Conservation (phyloP, 1,284 basidiomycete genomes). For the Jaminaea rosea region DNA sequence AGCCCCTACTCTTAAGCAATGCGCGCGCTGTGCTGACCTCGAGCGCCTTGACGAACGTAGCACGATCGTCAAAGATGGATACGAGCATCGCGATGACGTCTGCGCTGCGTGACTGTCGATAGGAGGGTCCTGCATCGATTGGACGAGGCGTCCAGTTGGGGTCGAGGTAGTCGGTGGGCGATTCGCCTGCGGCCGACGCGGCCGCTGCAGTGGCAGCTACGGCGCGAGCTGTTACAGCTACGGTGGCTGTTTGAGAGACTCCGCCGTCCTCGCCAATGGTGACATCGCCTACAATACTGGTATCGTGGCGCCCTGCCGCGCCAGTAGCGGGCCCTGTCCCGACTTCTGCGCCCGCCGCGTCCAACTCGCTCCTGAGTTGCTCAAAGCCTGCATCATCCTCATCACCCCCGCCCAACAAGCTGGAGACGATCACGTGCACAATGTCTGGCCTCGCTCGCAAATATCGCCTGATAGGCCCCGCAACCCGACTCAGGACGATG, state of each 20-base stretch:
- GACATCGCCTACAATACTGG: too few relatives aligned
- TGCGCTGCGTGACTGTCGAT: slow-evolving; percentile 29
- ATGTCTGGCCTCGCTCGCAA: slow-evolving; percentile 38
- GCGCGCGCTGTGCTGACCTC: slow-evolving; percentile 41
- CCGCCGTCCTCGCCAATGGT: background rate
- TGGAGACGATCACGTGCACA: slow-evolving; percentile 34
- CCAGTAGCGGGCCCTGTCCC: background rate
- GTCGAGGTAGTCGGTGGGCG: slow-evolving; percentile 3
- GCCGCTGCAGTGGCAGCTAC: too few relatives aligned
- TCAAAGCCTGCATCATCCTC: slow-evolving; percentile 35
- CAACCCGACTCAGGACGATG: slow-evolving; percentile 58
- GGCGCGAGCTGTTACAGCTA: background rate
- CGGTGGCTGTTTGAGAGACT: slow-evolving; percentile 13
- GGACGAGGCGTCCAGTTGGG: slow-evolving; percentile 12
- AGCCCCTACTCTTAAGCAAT: slow-evolving; percentile 31
- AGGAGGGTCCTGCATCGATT: slow-evolving; percentile 19
- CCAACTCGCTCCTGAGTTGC: slow-evolving; percentile 35
- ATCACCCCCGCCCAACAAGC: slow-evolving; percentile 38
- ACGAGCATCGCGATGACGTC: slow-evolving; percentile 44
- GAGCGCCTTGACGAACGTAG: slow-evolving; percentile 36
- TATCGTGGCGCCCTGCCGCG: background rate
- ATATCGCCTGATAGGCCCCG: slow-evolving; percentile 33
- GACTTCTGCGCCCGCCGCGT: slow-evolving; percentile 1
- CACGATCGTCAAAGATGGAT: slow-evolving; percentile 42
- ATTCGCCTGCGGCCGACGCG: too few relatives aligned